These are phyloP conservation scores for Phytophthora nicotianae DNA, from an alignment of 352 stramenopile genomes.

Conservation along the genomic window DNA sequence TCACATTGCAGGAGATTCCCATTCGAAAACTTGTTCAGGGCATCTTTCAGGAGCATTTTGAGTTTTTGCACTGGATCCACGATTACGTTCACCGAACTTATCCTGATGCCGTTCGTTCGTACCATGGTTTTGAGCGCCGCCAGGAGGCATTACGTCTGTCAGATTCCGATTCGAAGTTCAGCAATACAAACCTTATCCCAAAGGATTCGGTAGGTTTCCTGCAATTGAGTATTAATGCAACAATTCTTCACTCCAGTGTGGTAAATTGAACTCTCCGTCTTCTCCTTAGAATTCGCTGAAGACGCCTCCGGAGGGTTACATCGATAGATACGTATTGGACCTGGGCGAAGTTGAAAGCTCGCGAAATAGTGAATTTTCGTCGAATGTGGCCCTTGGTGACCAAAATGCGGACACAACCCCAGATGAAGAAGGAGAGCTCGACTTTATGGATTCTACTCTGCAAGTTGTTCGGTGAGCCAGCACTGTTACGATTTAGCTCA, in stretches of 20 bases:
- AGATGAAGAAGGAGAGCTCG: conserved; percentile 2
- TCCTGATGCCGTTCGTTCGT: conserved; percentile 58
- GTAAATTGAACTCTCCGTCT: background rate
- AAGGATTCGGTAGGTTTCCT: conserved; percentile 52
- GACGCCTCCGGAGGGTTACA: conserved; percentile 23
- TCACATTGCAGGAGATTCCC: conserved; percentile 55
- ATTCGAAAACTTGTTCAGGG: conserved; percentile 69
- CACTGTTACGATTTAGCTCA: background rate
- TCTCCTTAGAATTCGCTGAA: conserved; percentile 43
- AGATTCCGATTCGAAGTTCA: conserved; percentile 31
- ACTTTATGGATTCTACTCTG: conserved; percentile 20
- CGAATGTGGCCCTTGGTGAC: background rate
- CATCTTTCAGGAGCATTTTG: conserved; percentile 84
- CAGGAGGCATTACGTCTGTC: conserved; percentile 47
- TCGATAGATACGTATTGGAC: conserved; percentile 7
- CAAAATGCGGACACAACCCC: background rate
- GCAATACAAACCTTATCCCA: conserved; percentile 68
- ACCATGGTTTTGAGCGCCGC: conserved; percentile 59
- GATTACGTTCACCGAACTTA: conserved; percentile 81
- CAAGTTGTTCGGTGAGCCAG: conserved; percentile 36
- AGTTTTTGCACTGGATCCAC: conserved; percentile 84
- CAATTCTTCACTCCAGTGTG: background rate
- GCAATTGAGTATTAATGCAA: background rate
- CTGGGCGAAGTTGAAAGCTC: conserved; percentile 9
- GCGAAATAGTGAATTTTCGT: background rate